Percentiles rank a stretch among this genome's conserved stretches.
These are phyloP conservation scores for Macrophomina tecta DNA, from an alignment of 2,329 filamentous ascomycete species.

Conservation along the genomic window DNA sequence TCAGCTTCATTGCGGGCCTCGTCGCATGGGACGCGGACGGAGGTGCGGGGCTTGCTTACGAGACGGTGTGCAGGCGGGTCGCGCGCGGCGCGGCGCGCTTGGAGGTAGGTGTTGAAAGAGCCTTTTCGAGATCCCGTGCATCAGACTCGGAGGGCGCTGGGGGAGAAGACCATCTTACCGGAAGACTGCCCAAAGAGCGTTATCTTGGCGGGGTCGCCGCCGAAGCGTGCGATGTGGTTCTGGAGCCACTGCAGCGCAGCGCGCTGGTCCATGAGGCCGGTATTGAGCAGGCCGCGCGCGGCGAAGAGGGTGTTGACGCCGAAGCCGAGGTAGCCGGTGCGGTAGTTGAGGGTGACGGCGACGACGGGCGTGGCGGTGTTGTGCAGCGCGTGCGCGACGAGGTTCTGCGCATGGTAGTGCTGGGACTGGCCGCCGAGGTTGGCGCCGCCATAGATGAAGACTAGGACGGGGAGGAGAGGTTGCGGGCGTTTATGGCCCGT, in stretches of 20 bases:
- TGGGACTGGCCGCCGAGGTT: conserved; percentile 29
- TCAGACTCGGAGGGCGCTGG: too few relatives aligned
- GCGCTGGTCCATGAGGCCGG: conserved; percentile 55
- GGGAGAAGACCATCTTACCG: too few relatives aligned
- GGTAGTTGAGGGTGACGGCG: conserved; percentile 80
- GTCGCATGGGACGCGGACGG: too few relatives aligned
- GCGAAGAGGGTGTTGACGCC: conserved; percentile 59
- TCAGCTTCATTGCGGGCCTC: too few relatives aligned
- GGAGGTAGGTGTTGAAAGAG: conserved; percentile 44
- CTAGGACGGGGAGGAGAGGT: conserved; percentile 47
- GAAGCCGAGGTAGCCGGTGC: conserved; percentile 76
- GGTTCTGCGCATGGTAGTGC: conserved; percentile 41
- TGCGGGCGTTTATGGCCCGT: conserved; percentile 37
- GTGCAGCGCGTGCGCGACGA: conserved; percentile 29
- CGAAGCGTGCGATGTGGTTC: conserved; percentile 51
- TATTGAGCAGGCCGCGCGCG: conserved; percentile 59
- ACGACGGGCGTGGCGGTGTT: conserved; percentile 68
- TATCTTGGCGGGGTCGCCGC: conserved; percentile 45
- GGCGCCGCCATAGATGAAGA: conserved; percentile 34
- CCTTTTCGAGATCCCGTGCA: conserved; percentile 36
- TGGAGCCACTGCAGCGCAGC: conserved; percentile 54
- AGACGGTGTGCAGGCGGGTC: conserved; percentile 47
- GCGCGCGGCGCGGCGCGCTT: conserved; percentile 37
- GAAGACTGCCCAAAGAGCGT: conserved; percentile 44
- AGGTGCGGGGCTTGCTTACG: too few relatives aligned